These are phyloP conservation scores for Penicillium hordei DNA, from an alignment of 2,329 filamentous ascomycete genomes.

Conservation along the genomic window DNA sequence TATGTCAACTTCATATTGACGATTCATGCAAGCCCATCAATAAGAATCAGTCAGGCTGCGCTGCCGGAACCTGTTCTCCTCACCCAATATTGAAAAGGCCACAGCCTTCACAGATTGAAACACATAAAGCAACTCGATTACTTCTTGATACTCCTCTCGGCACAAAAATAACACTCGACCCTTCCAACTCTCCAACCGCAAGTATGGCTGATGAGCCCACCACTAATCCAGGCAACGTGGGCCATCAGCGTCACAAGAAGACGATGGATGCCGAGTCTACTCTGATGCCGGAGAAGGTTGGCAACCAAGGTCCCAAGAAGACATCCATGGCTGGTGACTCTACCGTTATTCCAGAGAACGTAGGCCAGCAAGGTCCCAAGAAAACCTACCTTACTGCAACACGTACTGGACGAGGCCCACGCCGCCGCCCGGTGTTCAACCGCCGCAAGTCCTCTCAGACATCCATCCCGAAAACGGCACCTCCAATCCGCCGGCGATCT, in stretches of 20 bases:
- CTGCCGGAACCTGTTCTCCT: slow-evolving; percentile 16
- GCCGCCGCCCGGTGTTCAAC: slow-evolving; percentile 34
- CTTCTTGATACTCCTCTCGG: slow-evolving; percentile 28
- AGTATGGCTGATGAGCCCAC: slow-evolving; percentile 10
- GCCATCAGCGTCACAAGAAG: slow-evolving; percentile 27
- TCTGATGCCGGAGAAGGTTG: not conserved
- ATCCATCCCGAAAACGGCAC: slow-evolving; percentile 59
- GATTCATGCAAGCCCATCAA: not conserved
- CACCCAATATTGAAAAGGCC: slow-evolving; percentile 44
- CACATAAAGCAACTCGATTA: slow-evolving; percentile 35
- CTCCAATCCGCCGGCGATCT: slow-evolving; percentile 68
- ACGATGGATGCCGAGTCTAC: slow-evolving; percentile 10
- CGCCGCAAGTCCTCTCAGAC: slow-evolving; percentile 41
- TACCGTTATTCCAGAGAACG: not conserved
- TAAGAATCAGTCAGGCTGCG: not conserved
- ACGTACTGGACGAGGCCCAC: slow-evolving; percentile 26
- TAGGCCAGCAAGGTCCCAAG: slow-evolving; percentile 24
- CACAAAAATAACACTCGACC: slow-evolving; percentile 28
- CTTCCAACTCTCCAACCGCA: slow-evolving; percentile 27
- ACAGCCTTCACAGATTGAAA: slow-evolving; percentile 25
- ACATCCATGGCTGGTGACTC: slow-evolving; percentile 13
- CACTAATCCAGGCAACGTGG: not conserved
- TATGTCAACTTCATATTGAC: not conserved
- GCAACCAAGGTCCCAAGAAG: slow-evolving; percentile 28
- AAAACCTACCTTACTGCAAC: slow-evolving; percentile 31